phyloP scores from a whole-genome alignment of 1,284 basidiomycete genomes.

The Puccinia novopanici region DNA sequence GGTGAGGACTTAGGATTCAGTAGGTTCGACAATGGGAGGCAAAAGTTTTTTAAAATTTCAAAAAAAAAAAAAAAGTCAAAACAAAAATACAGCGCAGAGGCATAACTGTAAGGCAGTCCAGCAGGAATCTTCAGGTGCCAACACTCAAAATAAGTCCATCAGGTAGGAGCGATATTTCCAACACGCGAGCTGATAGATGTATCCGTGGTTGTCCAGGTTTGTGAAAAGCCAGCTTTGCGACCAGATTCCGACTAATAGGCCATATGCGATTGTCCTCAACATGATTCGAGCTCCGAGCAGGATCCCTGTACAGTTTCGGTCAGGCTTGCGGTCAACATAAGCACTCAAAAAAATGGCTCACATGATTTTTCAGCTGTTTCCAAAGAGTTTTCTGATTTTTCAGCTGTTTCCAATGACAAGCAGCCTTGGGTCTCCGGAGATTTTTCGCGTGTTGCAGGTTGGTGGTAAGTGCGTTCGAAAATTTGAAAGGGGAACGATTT shows the following conservation, averaged over 20 bases:
- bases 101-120: background rate
- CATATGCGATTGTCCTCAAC: background rate
- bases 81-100: background rate
- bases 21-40: too few relatives aligned
- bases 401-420: too few relatives aligned
- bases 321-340: background rate
- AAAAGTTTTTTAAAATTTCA: too few relatives aligned
- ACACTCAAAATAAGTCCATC: background rate
- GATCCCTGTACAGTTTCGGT: background rate
- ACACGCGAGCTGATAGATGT: background rate
- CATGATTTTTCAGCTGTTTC: background rate
- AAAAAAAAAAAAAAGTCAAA: background rate
- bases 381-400: too few relatives aligned
- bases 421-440: too few relatives aligned
- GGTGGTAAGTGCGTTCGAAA: too few relatives aligned
- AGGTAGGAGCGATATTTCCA: background rate
- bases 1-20: conserved; percentile 87
- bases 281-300: background rate
- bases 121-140: background rate
- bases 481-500: background rate
- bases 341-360: background rate
- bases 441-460: too few relatives aligned
- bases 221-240: background rate
- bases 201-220: background rate
- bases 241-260: background rate